A percentile compares a stretch with the other conserved stretches of the same genome.
These are phyloP conservation scores for Linum usitatissimum DNA, from an alignment of 345 rosid genomes.

Conservation along the genomic window DNA sequence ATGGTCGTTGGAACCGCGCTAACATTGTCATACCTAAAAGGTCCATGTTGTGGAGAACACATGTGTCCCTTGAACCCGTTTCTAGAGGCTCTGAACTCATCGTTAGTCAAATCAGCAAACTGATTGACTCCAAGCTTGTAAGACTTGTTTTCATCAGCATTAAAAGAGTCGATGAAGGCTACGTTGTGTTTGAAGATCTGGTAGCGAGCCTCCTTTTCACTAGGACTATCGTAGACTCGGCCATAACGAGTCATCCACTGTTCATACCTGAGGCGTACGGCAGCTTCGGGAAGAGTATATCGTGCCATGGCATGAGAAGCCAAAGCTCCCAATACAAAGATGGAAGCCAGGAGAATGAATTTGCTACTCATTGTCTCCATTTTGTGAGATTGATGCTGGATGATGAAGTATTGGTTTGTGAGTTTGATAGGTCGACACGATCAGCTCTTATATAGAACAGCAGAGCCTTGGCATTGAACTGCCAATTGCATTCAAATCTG, in stretches of 20 bases:
- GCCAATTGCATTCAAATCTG: too few species aligned
- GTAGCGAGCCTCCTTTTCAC: not conserved
- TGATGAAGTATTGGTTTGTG: too few species aligned
- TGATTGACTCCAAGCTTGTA: not conserved
- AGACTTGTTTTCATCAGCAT: not conserved
- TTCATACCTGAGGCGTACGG: not conserved
- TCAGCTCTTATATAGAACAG: too few species aligned
- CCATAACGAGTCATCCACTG: not conserved
- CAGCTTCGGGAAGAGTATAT: not conserved
- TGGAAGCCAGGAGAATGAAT: not conserved
- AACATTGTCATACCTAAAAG: too few species aligned
- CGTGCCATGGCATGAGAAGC: not conserved
- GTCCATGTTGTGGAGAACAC: too few species aligned
- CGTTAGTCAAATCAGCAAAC: too few species aligned
- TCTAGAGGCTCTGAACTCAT: too few species aligned
- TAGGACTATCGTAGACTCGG: not conserved
- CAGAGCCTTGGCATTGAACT: too few species aligned
- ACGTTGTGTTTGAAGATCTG: not conserved
- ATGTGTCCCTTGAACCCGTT: too few species aligned
- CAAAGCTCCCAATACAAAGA: not conserved
- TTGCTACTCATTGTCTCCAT: not conserved
- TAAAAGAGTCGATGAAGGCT: not conserved
- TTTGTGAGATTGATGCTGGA: too few species aligned
- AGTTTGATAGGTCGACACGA: too few species aligned
- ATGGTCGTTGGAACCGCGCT: too few species aligned